Base-by-base conservation (phyloP, 306 rosid genomes). In the Cicer yamashitae region DNA sequence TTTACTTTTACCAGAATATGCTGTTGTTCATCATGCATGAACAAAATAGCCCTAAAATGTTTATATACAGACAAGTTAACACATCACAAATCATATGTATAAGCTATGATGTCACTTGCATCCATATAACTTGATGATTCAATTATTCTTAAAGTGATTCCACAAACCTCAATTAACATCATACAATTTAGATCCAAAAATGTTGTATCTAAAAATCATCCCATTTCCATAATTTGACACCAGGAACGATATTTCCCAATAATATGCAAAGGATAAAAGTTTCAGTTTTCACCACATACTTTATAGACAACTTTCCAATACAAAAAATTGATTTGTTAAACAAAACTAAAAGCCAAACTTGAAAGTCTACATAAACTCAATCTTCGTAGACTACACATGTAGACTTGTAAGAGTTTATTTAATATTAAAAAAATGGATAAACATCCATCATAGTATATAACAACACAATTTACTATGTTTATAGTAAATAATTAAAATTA, bases 161-260 rank as follows among this genome's bases (percentile, higher is more conserved):
- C 45, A 60, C 67, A 60, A 60, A 63, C 50, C 34, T 4, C 69
- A 63, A 63, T 5, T 63, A 40, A 8, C 14, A 40, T n/a, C 15
- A 63, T 63, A 39, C 20, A 38, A 60, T 63, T 63, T 63, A 40
- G 47, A 40, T 39, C 30, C 50, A 63, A 63, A 62, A 25, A 25
- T 25, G 34, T 25, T 25, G 34, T 25, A 25, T 3, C 34, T 25
- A 25, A 25, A 25, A 63, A 39, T 30, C 15, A 40, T 44, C 63
- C 14, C 41, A 15, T 74, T 58, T 43, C 13, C 66, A 10, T 66
- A 10, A 57, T 58, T 73, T 73, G 70, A 47, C 50, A 38, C 53
- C 45, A 17, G 44, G 54, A 54, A 7, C 7, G 3, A 46, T 18
- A 50, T 71, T 61, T 67, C 39, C 40, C 18, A 10, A 18, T 13